Evolutionary conservation across 768 basidiomycete species (phyloP), one percentile per base, ranked within the genome.

Genomic region (Lepiota brunneoincarnata): DNA sequence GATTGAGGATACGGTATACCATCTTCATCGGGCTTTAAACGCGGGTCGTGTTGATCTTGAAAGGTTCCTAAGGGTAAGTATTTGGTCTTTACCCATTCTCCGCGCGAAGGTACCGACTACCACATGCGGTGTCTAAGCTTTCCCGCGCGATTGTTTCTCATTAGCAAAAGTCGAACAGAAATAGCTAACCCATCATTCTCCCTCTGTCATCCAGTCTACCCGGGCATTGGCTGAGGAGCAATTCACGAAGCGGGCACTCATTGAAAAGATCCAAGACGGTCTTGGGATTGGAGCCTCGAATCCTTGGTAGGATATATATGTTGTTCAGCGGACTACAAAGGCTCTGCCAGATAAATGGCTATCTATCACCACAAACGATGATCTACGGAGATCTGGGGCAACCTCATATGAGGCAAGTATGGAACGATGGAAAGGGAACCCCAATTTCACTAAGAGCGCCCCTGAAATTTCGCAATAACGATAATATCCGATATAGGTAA

Each of bases 1-100:
- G 1, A 94, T 98, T 65, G 96, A 98, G 72, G 97, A 98, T 68
- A 96, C 96, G 42, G 89, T 97, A 56, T 99, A 98, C 72, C 94
- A 98, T 68, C 81, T 99, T 43, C 93, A 95, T 59, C 82, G 94
- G 57, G 96, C 94, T 0, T 76, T 99, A 58, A 97, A 97, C 65
- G 76, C 87, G 49, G 91, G 91, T 0, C 83, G 93, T 55, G 87
- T 98, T 58, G 96, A 98, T 74, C 80, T 98, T 52, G 96, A 99
- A 65, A 81, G 90, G 38, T 98, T 98, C 76, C 75, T 98, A 53
- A 86, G 93, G 74, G 94, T 91, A 64, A 67, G 85, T 77, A 46
- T 48, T 57, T 24, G 48, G 40, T 15, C 56, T 15, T 23, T 58
- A 58, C 59, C 40, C 58, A 45, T 45, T 55, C 53, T 49, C 42